phyloP scores from a whole-genome alignment of 176 grass and related monocot genomes.

The Phragmites australis region DNA sequence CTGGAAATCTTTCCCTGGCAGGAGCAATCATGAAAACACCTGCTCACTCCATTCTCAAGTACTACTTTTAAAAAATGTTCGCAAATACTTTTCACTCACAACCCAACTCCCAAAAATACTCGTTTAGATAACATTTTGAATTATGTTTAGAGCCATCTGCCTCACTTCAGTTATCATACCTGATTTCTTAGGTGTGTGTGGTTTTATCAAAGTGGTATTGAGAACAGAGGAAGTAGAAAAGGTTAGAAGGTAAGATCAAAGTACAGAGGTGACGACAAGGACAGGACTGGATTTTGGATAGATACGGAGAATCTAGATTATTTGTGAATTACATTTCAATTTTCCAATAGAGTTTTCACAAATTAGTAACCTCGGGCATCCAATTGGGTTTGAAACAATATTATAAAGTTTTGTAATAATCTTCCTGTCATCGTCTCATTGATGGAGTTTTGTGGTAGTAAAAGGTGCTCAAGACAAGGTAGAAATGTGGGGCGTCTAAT shows the following conservation, averaged over 20 bases:
- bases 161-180: no score
- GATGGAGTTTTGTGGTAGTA: neutral
- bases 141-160: no score
- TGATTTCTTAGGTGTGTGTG: no score
- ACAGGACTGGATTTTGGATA: no score
- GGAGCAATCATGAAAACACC: neutral
- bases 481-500: constrained; percentile 12
- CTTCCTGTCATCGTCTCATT: no score
- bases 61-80: neutral
- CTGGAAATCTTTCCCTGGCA: neutral
- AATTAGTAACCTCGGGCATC: neutral
- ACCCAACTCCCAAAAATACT: neutral
- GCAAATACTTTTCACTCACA: neutral
- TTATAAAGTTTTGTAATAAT: neutral
- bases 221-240: no score
- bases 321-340: neutral
- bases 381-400: neutral
- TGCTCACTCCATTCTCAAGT: neutral
- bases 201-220: no score
- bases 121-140: neutral
- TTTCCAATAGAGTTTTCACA: neutral
- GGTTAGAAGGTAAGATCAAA: no score
- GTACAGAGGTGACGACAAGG: no score
- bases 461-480: neutral
- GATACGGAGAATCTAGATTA: neutral